A percentile compares a stretch with the other conserved stretches of the same genome.
phyloP scores from a whole-genome alignment of 2,329 filamentous ascomycete genomes.

The Dactylellina sp. region DNA sequence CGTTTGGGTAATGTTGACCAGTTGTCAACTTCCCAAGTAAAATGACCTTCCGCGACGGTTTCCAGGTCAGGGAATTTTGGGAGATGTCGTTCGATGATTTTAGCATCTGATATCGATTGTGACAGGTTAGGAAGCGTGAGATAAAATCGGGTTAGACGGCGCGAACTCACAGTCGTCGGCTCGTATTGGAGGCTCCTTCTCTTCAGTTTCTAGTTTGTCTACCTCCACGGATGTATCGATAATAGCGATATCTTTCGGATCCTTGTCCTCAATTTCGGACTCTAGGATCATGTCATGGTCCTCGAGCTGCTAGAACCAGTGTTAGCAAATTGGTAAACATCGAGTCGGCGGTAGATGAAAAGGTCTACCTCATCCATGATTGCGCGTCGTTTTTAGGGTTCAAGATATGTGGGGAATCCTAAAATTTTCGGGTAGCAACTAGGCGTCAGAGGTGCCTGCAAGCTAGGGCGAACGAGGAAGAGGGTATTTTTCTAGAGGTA shows the following conservation, averaged over 20 bases:
- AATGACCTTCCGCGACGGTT: constrained; percentile 77
- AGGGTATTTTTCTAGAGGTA: neutral
- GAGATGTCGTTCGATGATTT: constrained; percentile 82
- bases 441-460: neutral
- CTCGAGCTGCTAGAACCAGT: constrained; percentile 24
- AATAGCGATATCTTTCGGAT: constrained; percentile 71
- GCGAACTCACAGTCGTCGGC: constrained; percentile 70
- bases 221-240: constrained; percentile 73
- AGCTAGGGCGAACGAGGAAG: neutral
- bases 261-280: constrained; percentile 71
- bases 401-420: constrained; percentile 30
- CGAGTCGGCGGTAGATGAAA: neutral
- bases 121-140: constrained; percentile 6
- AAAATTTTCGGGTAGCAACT: constrained; percentile 9
- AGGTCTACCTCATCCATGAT: constrained; percentile 50
- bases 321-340: neutral
- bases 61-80: constrained; percentile 80
- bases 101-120: constrained; percentile 73
- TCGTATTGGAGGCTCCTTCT: constrained; percentile 68
- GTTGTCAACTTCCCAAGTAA: constrained; percentile 88
- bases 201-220: constrained; percentile 68
- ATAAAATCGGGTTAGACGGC: neutral
- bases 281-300: constrained; percentile 68
- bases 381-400: constrained; percentile 26
- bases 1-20: constrained; percentile 83